Conservation (phyloP, 768 basidiomycete genomes). For the Tulasnella sp. region DNA sequence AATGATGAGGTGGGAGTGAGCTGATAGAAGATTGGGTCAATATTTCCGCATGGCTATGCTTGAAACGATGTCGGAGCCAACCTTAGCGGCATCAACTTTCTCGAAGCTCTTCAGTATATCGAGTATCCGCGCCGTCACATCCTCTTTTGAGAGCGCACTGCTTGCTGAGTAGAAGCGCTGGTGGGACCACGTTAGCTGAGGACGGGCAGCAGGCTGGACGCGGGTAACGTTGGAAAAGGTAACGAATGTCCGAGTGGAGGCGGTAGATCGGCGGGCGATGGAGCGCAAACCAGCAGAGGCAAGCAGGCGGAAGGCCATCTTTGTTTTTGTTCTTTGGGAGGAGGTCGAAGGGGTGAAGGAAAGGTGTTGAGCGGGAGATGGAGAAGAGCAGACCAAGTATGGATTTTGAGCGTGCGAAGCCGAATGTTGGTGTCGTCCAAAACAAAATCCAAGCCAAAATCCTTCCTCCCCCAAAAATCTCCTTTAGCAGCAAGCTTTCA, state of each 20-base stretch:
- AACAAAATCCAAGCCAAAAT: neutral
- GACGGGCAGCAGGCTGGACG: neutral
- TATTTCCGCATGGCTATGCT: neutral
- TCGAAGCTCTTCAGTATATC: constrained; percentile 86
- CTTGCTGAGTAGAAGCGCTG: constrained; percentile 55
- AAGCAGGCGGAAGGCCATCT: constrained; percentile 25
- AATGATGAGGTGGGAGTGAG: constrained; percentile 65
- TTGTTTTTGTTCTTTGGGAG: neutral
- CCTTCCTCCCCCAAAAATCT: constrained; percentile 3
- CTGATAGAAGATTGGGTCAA: constrained; percentile 43
- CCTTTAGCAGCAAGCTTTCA: constrained; percentile 13
- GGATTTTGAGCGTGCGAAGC: constrained; percentile 18
- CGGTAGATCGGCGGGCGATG: neutral
- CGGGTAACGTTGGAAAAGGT: neutral
- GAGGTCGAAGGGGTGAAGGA: neutral
- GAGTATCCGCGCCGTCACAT: constrained; percentile 69
- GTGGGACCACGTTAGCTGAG: neutral
- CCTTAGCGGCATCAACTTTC: constrained; percentile 78
- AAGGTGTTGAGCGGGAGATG: constrained; percentile 15
- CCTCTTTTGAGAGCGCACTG: constrained; percentile 60
- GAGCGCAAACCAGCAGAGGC: constrained; percentile 23
- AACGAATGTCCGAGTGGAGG: neutral
- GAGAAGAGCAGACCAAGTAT: neutral
- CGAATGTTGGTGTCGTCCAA: constrained; percentile 12
- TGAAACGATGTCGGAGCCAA: constrained; percentile 37